A percentile compares a stretch with the other conserved stretches of the same genome.
These are phyloP conservation scores for Ustilago loliicola DNA, from an alignment of 1,284 basidiomycete genomes.

Conservation along the genomic window DNA sequence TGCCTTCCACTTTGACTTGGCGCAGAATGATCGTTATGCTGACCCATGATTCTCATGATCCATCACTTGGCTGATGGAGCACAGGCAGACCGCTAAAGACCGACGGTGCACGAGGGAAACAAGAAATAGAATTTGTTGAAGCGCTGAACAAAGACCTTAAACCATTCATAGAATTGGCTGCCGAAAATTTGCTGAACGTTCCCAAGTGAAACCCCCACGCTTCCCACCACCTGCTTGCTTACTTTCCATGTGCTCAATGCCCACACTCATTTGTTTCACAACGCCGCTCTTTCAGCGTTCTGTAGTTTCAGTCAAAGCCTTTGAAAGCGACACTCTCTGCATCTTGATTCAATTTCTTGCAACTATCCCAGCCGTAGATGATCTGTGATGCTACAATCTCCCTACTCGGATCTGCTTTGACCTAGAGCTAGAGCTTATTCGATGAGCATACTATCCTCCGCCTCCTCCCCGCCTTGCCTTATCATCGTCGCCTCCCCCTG, in stretches of 20 bases:
- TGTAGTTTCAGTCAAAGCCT: too few species aligned
- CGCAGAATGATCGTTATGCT: too few species aligned
- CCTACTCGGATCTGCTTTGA: too few species aligned
- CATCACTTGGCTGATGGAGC: not conserved
- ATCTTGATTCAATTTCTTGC: too few species aligned
- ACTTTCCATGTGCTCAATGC: too few species aligned
- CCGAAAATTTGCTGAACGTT: rapidly evolving
- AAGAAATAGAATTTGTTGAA: not conserved
- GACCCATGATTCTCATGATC: too few species aligned
- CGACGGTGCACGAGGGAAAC: rapidly evolving
- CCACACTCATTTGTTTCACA: too few species aligned
- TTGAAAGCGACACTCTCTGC: too few species aligned
- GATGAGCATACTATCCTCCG: constrained; percentile 31
- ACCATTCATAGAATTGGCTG: not conserved
- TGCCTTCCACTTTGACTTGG: not conserved
- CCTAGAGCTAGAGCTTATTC: not conserved
- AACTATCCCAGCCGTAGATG: too few species aligned
- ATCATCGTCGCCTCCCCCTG: not conserved
- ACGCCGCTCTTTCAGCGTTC: too few species aligned
- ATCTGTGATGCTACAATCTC: too few species aligned
- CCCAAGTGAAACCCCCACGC: not conserved
- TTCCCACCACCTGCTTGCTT: too few species aligned
- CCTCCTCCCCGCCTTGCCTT: not conserved
- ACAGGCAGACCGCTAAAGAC: not conserved
- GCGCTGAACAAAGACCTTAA: not conserved